Conservation (phyloP, 495 filamentous ascomycete genomes). For the Xylaria longipes region DNA sequence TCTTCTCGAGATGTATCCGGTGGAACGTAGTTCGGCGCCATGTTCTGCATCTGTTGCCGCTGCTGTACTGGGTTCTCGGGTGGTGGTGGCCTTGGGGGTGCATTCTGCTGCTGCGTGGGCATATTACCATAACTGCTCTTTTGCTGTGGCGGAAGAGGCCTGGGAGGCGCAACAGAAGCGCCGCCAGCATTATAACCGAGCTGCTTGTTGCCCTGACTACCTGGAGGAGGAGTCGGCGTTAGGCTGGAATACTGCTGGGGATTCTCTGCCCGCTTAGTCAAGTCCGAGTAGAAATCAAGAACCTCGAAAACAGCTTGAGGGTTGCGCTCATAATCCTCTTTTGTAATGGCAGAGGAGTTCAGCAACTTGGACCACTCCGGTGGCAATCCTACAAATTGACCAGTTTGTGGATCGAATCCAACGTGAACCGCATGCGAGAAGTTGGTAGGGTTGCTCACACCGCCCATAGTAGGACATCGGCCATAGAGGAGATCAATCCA, state of each 20-base stretch:
- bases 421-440: slow-evolving; percentile 97
- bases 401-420: slow-evolving; percentile 92
- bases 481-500: slow-evolving; percentile 99
- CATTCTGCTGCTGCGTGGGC: slow-evolving; percentile 34
- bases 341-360: slow-evolving; percentile 93
- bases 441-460: slow-evolving; percentile 97
- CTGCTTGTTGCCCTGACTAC: slow-evolving; percentile 67
- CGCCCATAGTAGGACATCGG: slow-evolving; percentile 94
- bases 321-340: slow-evolving; percentile 96
- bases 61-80: slow-evolving; percentile 49
- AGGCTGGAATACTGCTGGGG: slow-evolving; percentile 76
- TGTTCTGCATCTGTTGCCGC: slow-evolving; percentile 52
- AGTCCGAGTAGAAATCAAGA: slow-evolving; percentile 95
- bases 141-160: slow-evolving; percentile 68
- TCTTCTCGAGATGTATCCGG: slow-evolving; percentile 63
- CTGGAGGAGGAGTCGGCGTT: slow-evolving; percentile 68
- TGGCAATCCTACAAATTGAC: slow-evolving; percentile 90
- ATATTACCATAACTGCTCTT: slow-evolving; percentile 49
- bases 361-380: slow-evolving; percentile 96
- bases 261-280: slow-evolving; percentile 84
- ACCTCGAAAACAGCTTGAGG: slow-evolving; percentile 98
- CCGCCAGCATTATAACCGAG: slow-evolving; percentile 67
- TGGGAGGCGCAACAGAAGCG: slow-evolving; percentile 77
- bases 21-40: slow-evolving; percentile 58
- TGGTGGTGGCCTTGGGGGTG: slow-evolving; percentile 48